These are phyloP conservation scores for Alternaria sp. DNA, from an alignment of 2,329 filamentous ascomycete genomes.

Conservation along the genomic window DNA sequence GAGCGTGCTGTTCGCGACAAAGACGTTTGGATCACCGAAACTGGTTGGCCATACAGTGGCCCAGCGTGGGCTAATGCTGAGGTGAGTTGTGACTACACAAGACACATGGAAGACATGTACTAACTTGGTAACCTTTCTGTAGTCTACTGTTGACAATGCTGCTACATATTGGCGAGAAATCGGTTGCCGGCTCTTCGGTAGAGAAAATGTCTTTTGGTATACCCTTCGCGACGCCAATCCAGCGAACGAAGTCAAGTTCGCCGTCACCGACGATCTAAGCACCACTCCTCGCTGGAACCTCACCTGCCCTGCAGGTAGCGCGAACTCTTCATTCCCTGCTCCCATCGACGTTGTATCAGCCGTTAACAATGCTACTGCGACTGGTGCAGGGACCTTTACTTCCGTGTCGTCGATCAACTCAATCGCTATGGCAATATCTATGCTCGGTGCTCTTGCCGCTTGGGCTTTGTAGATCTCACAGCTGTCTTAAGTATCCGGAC, in stretches of 20 bases:
- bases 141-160: constrained; percentile 39
- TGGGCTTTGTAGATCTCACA: constrained; percentile 28
- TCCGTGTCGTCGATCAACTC: constrained; percentile 30
- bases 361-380: neutral
- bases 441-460: constrained; percentile 31
- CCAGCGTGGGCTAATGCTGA: constrained; percentile 39
- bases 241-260: constrained; percentile 66
- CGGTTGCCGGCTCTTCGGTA: constrained; percentile 44
- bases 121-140: neutral
- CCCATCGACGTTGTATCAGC: neutral
- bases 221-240: constrained; percentile 56
- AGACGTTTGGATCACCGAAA: constrained; percentile 51
- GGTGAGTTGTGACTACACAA: neutral
- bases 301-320: constrained; percentile 53
- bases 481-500: neutral
- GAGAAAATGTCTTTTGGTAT: constrained; percentile 48
- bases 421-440: constrained; percentile 33
- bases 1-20: constrained; percentile 41
- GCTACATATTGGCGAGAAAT: constrained; percentile 43
- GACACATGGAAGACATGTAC: neutral
- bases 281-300: constrained; percentile 63
- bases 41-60: constrained; percentile 45
- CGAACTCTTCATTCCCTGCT: constrained; percentile 1
- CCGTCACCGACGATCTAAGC: constrained; percentile 63
- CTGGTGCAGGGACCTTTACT: constrained; percentile 16